Evolutionary conservation across 2,329 filamentous ascomycete species (phyloP).

Genomic region (Cadophora luteo-olivacea): DNA sequence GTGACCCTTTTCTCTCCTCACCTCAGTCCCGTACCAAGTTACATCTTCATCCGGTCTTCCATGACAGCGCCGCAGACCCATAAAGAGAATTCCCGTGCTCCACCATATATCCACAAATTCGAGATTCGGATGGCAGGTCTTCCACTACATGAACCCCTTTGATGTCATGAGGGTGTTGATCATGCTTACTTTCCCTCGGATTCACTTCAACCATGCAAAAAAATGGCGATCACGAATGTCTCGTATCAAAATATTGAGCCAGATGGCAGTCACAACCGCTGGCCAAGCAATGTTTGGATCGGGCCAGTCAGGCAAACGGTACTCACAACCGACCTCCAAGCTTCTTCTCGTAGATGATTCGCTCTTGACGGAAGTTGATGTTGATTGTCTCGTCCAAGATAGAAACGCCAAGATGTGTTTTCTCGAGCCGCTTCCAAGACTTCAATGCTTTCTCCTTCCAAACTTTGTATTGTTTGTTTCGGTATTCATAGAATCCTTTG

Average conservation of each 20-base stretch:
- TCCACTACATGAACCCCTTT: background rate
- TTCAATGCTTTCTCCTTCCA: constrained; percentile 28
- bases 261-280: background rate
- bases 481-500: constrained; percentile 23
- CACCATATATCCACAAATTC: constrained; percentile 6
- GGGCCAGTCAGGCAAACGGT: background rate
- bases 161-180: constrained; percentile 12
- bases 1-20: background rate
- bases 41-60: constrained; percentile 9
- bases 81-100: background rate
- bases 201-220: background rate
- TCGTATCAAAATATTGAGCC: background rate
- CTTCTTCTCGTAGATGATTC: constrained; percentile 30
- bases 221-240: constrained; percentile 1
- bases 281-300: background rate
- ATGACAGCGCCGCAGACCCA: background rate
- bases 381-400: constrained; percentile 30
- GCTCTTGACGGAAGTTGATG: constrained; percentile 30
- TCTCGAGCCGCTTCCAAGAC: constrained; percentile 30
- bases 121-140: background rate
- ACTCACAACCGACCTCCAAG: constrained; percentile 13
- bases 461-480: constrained; percentile 20
- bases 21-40: constrained; percentile 1
- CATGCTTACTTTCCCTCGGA: constrained; percentile 2
- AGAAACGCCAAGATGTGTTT: constrained; percentile 23